Evolutionary conservation across 2,329 filamentous ascomycete species (phyloP).

Genomic region (Penicillium rolfsii): DNA sequence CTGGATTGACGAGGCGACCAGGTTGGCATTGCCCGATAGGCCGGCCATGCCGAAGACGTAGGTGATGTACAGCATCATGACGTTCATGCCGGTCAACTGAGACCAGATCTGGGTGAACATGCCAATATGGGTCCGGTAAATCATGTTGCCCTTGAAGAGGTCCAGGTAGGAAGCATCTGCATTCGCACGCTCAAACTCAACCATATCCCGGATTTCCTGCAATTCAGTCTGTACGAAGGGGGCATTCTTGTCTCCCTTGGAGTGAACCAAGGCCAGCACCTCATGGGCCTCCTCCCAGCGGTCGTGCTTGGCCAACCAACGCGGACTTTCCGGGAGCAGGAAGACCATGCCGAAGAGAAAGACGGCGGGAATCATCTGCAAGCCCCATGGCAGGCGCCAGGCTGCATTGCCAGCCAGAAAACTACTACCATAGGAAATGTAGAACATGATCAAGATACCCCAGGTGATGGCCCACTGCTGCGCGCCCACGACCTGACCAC

Average conservation of each 20-base stretch:
- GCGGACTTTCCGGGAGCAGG: conserved; percentile 59
- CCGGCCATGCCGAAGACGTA: conserved; percentile 72
- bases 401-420: conserved; percentile 61
- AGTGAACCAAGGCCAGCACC: conserved; percentile 62
- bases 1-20: conserved; percentile 71
- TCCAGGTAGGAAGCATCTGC: conserved; percentile 71
- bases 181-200: conserved; percentile 73
- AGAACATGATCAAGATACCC: conserved; percentile 72
- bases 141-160: conserved; percentile 71
- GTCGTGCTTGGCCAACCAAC: conserved; percentile 66
- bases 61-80: conserved; percentile 72
- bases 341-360: conserved; percentile 60
- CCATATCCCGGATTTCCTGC: conserved; percentile 72
- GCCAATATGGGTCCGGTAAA: conserved; percentile 73
- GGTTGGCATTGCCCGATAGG: conserved; percentile 59
- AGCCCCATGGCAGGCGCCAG: conserved; percentile 67
- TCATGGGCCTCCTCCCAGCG: conserved; percentile 58
- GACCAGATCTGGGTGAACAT: conserved; percentile 76
- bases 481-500: conserved; percentile 67
- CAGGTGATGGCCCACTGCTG: conserved; percentile 77
- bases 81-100: conserved; percentile 76
- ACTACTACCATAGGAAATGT: conserved; percentile 63
- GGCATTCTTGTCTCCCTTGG: conserved; percentile 64
- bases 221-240: conserved; percentile 70
- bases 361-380: conserved; percentile 67